A percentile compares a stretch with the other conserved stretches of the same genome.
These are phyloP conservation scores for Leccinum incarnatum DNA, from an alignment of 768 basidiomycete species.

Conservation along the genomic window DNA sequence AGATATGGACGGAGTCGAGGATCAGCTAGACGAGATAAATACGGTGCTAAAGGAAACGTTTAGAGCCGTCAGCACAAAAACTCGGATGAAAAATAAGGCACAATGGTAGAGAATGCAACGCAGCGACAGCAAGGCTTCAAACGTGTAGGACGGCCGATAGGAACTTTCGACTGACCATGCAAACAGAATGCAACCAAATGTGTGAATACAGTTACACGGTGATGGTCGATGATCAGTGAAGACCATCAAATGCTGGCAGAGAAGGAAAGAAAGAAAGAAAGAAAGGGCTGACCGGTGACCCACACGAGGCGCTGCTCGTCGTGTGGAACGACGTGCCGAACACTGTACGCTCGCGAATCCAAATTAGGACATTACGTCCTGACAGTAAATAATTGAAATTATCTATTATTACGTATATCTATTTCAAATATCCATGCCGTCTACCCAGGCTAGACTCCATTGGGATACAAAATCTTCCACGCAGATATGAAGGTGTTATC, in stretches of 20 bases:
- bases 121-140: slow-evolving; percentile 24
- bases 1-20: slow-evolving; percentile 28
- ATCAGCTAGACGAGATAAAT: slow-evolving; percentile 29
- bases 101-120: slow-evolving; percentile 21
- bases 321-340: slow-evolving; percentile 15
- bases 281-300: slow-evolving; percentile 1
- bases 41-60: slow-evolving; percentile 24
- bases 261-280: slow-evolving; percentile 11
- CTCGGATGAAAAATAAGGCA: slow-evolving; percentile 6
- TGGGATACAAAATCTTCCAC: background rate
- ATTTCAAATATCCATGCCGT: background rate
- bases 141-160: slow-evolving; percentile 13
- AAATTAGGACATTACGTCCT: slow-evolving; percentile 12
- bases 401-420: slow-evolving; percentile 2
- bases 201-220: slow-evolving; percentile 2
- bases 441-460: background rate
- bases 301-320: slow-evolving; percentile 16
- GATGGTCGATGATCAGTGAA: slow-evolving; percentile 22
- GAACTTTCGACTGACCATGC: slow-evolving; percentile 25
- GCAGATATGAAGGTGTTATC: background rate
- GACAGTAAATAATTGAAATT: slow-evolving; percentile 5
- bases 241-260: slow-evolving; percentile 22
- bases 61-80: slow-evolving; percentile 15
- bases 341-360: slow-evolving; percentile 1
- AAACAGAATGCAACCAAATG: slow-evolving; percentile 11